These are phyloP conservation scores for Sphaerosporella brunnea DNA, from an alignment of 495 filamentous ascomycete genomes.

Conservation along the genomic window DNA sequence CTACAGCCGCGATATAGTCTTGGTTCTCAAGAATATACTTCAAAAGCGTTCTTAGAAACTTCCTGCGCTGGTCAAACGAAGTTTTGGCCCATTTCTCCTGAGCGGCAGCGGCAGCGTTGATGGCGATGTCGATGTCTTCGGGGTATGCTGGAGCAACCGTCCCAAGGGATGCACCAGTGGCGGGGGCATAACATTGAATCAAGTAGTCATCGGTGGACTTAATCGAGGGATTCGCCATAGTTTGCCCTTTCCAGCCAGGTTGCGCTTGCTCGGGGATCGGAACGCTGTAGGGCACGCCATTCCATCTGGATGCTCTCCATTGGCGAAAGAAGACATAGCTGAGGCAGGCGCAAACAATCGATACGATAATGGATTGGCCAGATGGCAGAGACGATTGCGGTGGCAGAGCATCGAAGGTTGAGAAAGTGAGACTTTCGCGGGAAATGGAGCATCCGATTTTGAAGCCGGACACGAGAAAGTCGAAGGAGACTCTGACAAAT, in stretches of 20 bases:
- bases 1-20: conserved; percentile 64
- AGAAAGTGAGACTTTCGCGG: conserved; percentile 17
- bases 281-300: conserved; percentile 39
- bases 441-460: conserved; percentile 22
- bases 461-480: conserved; percentile 23
- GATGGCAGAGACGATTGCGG: conserved; percentile 10
- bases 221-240: conserved; percentile 43
- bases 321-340: conserved; percentile 17
- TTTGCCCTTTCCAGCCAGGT: conserved; percentile 38
- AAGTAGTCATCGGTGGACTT: conserved; percentile 37
- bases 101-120: conserved; percentile 53
- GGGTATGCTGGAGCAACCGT: conserved; percentile 59
- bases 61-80: conserved; percentile 56
- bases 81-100: conserved; percentile 70
- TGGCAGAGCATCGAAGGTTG: conserved; percentile 6
- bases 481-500: conserved; percentile 17
- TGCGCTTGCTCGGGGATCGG: conserved; percentile 40
- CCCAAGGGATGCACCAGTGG: conserved; percentile 69
- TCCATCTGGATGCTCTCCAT: conserved; percentile 27
- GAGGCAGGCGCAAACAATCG: conserved; percentile 10
- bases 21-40: conserved; percentile 79
- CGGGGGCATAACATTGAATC: conserved; percentile 79
- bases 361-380: conserved; percentile 6
- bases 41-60: conserved; percentile 63
- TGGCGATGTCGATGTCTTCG: conserved; percentile 62